Evolutionary conservation across 805 yeast genomes (phyloP).

Genomic region (Metschnikowia henanensis): DNA sequence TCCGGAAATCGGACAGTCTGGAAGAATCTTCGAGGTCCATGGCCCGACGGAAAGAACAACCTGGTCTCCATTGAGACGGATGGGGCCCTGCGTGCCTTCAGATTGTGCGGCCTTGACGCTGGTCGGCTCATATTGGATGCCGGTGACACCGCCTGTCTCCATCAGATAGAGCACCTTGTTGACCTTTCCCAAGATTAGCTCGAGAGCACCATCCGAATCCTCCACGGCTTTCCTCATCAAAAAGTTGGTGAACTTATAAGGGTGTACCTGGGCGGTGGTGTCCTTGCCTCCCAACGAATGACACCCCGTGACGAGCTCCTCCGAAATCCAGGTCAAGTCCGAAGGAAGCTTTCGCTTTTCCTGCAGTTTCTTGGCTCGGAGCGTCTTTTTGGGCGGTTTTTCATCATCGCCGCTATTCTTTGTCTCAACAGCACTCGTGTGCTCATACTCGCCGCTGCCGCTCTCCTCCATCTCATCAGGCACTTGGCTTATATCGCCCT

Average conservation of each 20-base stretch:
- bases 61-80: conserved; percentile 65
- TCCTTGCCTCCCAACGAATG: conserved; percentile 79
- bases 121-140: conserved; percentile 62
- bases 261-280: conserved; percentile 96
- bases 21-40: conserved; percentile 90
- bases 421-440: background rate
- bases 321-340: conserved; percentile 76
- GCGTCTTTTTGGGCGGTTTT: conserved; percentile 36
- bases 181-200: conserved; percentile 82
- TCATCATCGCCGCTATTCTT: conserved; percentile 11
- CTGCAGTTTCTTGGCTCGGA: background rate
- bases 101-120: conserved; percentile 27
- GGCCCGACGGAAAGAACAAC: conserved; percentile 92
- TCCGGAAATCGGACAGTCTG: conserved; percentile 93
- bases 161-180: conserved; percentile 61
- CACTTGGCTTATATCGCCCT: conserved; percentile 64
- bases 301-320: conserved; percentile 66
- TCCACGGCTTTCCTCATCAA: conserved; percentile 78
- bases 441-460: conserved; percentile 4
- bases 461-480: conserved; percentile 22
- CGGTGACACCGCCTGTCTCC: conserved; percentile 66
- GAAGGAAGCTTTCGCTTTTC: conserved; percentile 43
- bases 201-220: conserved; percentile 67
- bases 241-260: conserved; percentile 88
- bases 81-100: conserved; percentile 29